A percentile compares a stretch with the other conserved stretches of the same genome.
phyloP scores from a whole-genome alignment of 2,329 filamentous ascomycete genomes.

The Rugonectria rugulosa region DNA sequence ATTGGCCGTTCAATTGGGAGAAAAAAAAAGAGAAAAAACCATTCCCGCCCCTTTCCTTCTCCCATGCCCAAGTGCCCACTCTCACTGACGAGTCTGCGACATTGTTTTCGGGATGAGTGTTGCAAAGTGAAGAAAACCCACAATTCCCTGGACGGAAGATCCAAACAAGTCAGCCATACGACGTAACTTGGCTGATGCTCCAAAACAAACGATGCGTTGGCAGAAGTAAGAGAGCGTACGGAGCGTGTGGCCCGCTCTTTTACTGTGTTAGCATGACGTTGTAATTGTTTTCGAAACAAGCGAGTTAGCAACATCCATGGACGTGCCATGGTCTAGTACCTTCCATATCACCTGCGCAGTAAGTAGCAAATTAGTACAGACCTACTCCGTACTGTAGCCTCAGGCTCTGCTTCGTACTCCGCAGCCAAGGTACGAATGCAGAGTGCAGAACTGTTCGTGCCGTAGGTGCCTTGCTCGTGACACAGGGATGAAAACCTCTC shows the following conservation, averaged over 20 bases:
- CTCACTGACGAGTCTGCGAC: slow-evolving; percentile 1
- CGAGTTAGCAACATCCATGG: background rate
- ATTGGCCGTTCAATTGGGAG: background rate
- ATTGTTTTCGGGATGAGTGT: slow-evolving; percentile 10
- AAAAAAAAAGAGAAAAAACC: background rate
- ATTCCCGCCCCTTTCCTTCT: background rate
- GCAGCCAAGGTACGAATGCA: too few species aligned
- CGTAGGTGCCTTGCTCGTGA: background rate
- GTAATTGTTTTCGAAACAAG: background rate
- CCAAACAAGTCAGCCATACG: background rate
- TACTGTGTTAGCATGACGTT: slow-evolving; percentile 12
- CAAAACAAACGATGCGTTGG: slow-evolving; percentile 19
- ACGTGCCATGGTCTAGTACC: too few species aligned
- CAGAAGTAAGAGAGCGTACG: slow-evolving; percentile 4
- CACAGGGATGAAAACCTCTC: too few species aligned
- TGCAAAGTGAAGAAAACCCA: slow-evolving; percentile 5
- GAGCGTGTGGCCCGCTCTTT: background rate
- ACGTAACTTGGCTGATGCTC: slow-evolving; percentile 10
- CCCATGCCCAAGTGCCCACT: background rate
- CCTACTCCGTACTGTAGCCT: too few species aligned
- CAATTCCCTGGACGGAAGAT: slow-evolving; percentile 9
- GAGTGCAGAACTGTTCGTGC: background rate
- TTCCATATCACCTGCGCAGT: too few species aligned
- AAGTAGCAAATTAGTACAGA: too few species aligned
- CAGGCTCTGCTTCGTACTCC: too few species aligned